Percentiles rank a stretch among this genome's conserved stretches.
These are phyloP conservation scores for Tetradesmus obliquus DNA, from an alignment of 139 green algal genomes.

Conservation along the genomic window DNA sequence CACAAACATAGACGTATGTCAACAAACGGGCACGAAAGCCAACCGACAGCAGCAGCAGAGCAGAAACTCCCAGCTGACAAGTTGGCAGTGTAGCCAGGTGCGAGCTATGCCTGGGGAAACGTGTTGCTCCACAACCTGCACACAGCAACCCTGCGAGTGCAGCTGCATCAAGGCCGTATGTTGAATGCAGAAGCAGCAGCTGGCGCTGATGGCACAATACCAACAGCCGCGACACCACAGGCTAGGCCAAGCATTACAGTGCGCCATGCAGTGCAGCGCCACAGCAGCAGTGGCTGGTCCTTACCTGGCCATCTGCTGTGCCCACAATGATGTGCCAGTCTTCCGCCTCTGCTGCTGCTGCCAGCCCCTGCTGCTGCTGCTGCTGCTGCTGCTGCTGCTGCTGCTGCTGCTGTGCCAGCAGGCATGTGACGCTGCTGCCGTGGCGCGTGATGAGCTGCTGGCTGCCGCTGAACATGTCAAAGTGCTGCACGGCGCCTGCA, in stretches of 20 bases:
- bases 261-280: not conserved
- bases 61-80: not conserved
- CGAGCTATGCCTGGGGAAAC: not conserved
- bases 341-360: not conserved
- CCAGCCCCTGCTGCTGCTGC: not conserved
- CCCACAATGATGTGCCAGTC: conserved; percentile 3
- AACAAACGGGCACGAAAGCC: not conserved
- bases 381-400: conserved; percentile 7
- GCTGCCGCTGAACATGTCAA: conserved; percentile 29
- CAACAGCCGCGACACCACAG: not conserved
- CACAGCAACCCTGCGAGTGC: not conserved
- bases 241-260: too few relatives aligned
- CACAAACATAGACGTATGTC: not conserved
- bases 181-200: not conserved
- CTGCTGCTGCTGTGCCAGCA: conserved; percentile 2
- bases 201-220: not conserved
- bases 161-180: not conserved
- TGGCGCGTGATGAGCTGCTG: conserved; percentile 38
- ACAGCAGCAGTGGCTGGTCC: not conserved
- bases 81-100: not conserved
- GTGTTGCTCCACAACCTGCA: too few relatives aligned
- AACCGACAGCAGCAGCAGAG: not conserved
- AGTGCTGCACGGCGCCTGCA: conserved; percentile 25
- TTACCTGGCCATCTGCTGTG: conserved; percentile 19
- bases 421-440: conserved; percentile 1